Evolutionary conservation across 179 eudicot species (phyloP), one percentile per base, ranked within the genome.

Genomic region (Dionaea muscipula): DNA sequence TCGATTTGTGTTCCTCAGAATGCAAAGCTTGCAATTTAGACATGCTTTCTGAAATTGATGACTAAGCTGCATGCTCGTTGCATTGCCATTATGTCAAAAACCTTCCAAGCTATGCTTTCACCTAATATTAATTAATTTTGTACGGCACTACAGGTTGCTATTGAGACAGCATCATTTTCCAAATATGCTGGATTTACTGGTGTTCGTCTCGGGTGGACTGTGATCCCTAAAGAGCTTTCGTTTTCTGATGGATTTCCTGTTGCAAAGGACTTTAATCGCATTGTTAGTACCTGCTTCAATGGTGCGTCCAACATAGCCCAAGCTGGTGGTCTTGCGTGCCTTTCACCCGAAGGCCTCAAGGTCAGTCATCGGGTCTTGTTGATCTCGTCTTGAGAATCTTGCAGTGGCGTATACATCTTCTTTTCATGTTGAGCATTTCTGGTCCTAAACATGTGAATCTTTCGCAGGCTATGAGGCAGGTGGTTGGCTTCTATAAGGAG

Each of bases 141-240:
- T 39, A 4, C 11, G 20, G 7, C 39, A 31, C 15, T 65, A 44
- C 68, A 86, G 95, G 91, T 85, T 18, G 94, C 96, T 15, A 85
- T 89, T 24, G 94, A 89, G 72, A 75, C 86, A n/a, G 78, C 88
- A 7, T 85, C 96, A 10, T 89, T 85, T 72, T 83, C 94, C 33
- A 85, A 89, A 72, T 67, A 77, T 22, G 94, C 84, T 20, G 94
- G 96, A 28, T 89, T 89, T 72, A 89, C 94, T 3, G 96, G 94
- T n/a, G 86, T 89, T n/a, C 81, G 94, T 48, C 82, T 89, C 15
- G 96, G 96, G 15, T 89, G 96, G 96, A 85, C 96, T 10, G 80
- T 89, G 53, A 81, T 89, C 15, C 96, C 96, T 0, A 73, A 82
- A 24, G 77, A 81, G 47, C 81, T 89, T 13, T 27, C 66, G 2